Evolutionary conservation across 169 alveolate genomes (phyloP).

Genomic region (Condylostoma magnum): DNA sequence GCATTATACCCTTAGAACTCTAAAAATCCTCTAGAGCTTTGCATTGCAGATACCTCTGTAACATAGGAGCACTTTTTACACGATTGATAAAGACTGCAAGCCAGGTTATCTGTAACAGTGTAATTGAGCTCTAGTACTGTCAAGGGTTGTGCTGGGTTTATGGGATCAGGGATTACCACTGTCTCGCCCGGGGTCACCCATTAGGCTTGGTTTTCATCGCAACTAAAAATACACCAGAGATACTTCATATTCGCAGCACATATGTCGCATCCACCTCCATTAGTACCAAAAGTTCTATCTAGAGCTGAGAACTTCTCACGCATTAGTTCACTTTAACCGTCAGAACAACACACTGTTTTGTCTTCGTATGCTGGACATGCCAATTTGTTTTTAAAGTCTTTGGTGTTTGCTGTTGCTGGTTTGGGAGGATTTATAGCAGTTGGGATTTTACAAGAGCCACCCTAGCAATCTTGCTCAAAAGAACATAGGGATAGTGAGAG

Average conservation of each 20-base stretch:
- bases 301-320: not conserved
- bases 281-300: conserved; percentile 20
- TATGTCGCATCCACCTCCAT: conserved; percentile 32
- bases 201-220: not conserved
- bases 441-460: too few relatives aligned
- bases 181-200: conserved; percentile 23
- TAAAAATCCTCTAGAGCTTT: conserved; percentile 30
- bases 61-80: conserved; percentile 33
- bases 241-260: conserved; percentile 31
- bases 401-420: too few relatives aligned
- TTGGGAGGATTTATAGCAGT: too few relatives aligned
- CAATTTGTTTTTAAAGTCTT: too few relatives aligned
- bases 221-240: conserved; percentile 21
- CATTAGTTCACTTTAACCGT: conserved; percentile 1
- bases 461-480: too few relatives aligned
- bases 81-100: conserved; percentile 11
- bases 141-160: too few relatives aligned
- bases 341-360: conserved; percentile 9
- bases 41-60: conserved; percentile 30
- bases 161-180: too few relatives aligned
- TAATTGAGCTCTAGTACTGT: not conserved
- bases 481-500: too few relatives aligned
- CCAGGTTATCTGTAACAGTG: conserved; percentile 15
- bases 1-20: conserved; percentile 30
- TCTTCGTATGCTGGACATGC: conserved; percentile 29